phyloP scores from a whole-genome alignment of 106 monocot genomes.

The Allium cepa region DNA sequence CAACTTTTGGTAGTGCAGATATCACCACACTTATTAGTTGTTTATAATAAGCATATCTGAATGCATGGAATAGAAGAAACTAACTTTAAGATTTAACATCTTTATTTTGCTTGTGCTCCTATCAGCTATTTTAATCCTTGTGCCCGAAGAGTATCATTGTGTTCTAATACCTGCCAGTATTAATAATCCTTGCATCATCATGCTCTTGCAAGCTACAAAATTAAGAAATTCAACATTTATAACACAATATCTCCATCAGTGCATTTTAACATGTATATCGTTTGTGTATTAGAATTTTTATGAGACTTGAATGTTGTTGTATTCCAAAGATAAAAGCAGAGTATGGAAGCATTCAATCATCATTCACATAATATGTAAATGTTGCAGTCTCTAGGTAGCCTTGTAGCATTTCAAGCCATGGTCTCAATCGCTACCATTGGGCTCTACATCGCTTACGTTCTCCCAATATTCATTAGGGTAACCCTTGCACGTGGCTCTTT shows the following conservation, averaged over 20 bases:
- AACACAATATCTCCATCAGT: not conserved
- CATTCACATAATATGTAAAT: not conserved
- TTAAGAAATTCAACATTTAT: not conserved
- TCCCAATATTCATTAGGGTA: constrained; percentile 77
- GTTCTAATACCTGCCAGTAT: too few species aligned
- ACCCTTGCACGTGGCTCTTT: constrained; percentile 61
- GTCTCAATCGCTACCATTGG: constrained; percentile 17
- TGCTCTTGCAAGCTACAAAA: too few species aligned
- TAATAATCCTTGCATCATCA: too few species aligned
- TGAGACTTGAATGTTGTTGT: not conserved
- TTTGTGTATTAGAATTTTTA: not conserved
- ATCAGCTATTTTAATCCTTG: too few species aligned
- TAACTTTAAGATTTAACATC: too few species aligned
- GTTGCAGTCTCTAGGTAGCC: constrained; percentile 11
- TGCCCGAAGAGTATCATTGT: too few species aligned
- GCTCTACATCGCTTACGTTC: constrained; percentile 35
- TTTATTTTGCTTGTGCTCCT: too few species aligned
- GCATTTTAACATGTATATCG: not conserved
- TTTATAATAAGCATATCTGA: too few species aligned
- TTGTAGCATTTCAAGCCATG: constrained; percentile 24
- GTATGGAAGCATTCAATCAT: not conserved
- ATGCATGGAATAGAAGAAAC: too few species aligned
- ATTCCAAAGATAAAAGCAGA: not conserved
- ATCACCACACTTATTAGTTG: too few species aligned
- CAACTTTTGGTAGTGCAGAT: too few species aligned